Conservation (phyloP, 805 yeast genomes). For the Candida chilensis region DNA sequence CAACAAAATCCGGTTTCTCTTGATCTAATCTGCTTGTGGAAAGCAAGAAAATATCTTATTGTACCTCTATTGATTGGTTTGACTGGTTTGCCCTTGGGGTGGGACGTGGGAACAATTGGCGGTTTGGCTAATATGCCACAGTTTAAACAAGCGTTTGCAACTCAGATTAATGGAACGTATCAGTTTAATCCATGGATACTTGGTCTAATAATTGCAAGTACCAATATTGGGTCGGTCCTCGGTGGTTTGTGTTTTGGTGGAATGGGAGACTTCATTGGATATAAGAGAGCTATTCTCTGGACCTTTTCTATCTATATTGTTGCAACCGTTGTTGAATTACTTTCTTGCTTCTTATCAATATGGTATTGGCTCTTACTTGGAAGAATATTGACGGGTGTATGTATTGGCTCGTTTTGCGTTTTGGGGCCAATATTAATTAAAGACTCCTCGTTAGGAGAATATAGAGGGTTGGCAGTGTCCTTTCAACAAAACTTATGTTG, state of each 20-base stretch:
- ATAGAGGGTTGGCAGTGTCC: neutral
- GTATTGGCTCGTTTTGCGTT: neutral
- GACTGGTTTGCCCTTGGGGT: constrained; percentile 12
- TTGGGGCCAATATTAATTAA: neutral
- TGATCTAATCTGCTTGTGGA: too few species aligned
- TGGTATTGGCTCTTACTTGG: neutral
- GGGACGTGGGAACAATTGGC: constrained; percentile 15
- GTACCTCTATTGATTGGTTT: constrained; percentile 3
- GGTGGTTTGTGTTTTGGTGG: constrained; percentile 9
- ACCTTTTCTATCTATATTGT: constrained; percentile 8
- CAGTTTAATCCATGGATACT: neutral
- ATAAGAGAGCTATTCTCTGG: constrained; percentile 5
- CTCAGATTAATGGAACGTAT: constrained; percentile 1
- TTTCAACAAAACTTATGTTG: neutral
- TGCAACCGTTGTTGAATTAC: constrained; percentile 6
- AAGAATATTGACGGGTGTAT: neutral
- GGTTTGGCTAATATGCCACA: constrained; percentile 4
- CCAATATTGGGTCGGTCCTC: constrained; percentile 13
- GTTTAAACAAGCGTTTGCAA: constrained; percentile 6
- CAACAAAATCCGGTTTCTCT: too few species aligned
- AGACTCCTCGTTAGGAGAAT: neutral
- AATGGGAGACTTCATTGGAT: constrained; percentile 3
- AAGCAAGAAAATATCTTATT: too few species aligned
- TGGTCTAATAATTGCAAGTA: constrained; percentile 11
- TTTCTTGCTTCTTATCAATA: neutral